Evolutionary conservation across 306 rosid genomes (phyloP).

Genomic region (Chamaecrista fasciculata): DNA sequence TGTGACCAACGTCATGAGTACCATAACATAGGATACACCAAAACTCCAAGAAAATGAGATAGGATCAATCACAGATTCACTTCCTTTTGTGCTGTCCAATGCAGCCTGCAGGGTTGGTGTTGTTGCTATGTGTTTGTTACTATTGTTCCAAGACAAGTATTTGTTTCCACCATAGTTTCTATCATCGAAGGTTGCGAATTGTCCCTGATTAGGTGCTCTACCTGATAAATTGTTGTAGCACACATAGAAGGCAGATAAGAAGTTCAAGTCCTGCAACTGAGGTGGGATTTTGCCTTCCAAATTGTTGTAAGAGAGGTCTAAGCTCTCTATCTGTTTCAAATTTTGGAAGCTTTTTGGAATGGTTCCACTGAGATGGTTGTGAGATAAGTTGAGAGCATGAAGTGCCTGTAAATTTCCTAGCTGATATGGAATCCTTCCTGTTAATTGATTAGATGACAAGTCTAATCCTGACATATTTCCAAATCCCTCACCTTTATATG

Average conservation of each 20-base stretch:
- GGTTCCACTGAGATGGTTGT: background rate
- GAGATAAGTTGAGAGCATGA: conserved; percentile 24
- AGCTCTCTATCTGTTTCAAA: conserved; percentile 1
- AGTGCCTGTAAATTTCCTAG: conserved; percentile 1
- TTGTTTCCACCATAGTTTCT: conserved; percentile 16
- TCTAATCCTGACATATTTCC: conserved; percentile 28
- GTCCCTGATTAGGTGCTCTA: background rate
- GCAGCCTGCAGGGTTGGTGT: background rate
- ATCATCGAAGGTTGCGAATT: conserved; percentile 14
- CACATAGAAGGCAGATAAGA: conserved; percentile 16
- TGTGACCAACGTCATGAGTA: background rate
- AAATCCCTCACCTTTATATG: background rate
- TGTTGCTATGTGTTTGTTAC: background rate
- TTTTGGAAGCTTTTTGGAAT: conserved; percentile 20
- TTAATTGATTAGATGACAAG: conserved; percentile 21
- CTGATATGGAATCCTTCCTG: conserved; percentile 20
- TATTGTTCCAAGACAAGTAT: background rate
- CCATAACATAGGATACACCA: background rate
- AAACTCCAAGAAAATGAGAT: conserved; percentile 9
- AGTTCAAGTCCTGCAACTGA: background rate
- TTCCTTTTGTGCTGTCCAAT: background rate
- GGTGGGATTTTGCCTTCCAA: conserved; percentile 28
- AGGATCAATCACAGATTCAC: background rate
- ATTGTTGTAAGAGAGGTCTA: conserved; percentile 29
- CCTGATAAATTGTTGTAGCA: conserved; percentile 26